A percentile compares a stretch with the other conserved stretches of the same genome.
Evolutionary conservation across 495 filamentous ascomycete genomes (phyloP).

Genomic region (Podospora fimiseda): DNA sequence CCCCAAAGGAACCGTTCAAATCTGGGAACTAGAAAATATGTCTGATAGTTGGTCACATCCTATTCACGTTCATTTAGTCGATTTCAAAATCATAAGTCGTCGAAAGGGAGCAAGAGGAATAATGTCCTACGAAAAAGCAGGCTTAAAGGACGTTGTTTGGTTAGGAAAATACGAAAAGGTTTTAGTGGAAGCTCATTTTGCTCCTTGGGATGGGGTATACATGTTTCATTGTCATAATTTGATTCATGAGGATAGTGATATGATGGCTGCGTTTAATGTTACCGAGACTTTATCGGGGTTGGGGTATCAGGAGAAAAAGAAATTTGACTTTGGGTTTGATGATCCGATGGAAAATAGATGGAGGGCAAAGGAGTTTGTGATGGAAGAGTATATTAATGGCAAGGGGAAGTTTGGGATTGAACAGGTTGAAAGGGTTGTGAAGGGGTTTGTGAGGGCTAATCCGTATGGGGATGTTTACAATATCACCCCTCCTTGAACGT

Average conservation of each 20-base stretch:
- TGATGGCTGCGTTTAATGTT: constrained; percentile 54
- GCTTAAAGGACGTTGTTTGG: constrained; percentile 45
- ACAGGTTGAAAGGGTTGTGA: not conserved
- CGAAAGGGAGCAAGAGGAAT: constrained; percentile 29
- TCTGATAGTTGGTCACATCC: constrained; percentile 42
- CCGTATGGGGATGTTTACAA: no score
- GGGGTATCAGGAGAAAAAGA: constrained; percentile 35
- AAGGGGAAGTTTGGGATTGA: not conserved
- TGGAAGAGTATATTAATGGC: not conserved
- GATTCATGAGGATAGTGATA: constrained; percentile 51
- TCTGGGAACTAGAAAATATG: constrained; percentile 43
- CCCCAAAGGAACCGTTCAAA: constrained; percentile 36
- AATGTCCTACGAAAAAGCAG: constrained; percentile 40
- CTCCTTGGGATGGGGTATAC: constrained; percentile 46
- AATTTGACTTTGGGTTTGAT: constrained; percentile 21
- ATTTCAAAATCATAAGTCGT: constrained; percentile 44
- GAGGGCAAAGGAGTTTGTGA: constrained; percentile 8
- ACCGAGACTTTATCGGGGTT: constrained; percentile 29
- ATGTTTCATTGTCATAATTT: constrained; percentile 51
- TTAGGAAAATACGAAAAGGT: constrained; percentile 41
- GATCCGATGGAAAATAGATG: constrained; percentile 20
- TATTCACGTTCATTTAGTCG: constrained; percentile 53
- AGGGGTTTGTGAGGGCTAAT: no score
- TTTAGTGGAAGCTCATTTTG: constrained; percentile 39
- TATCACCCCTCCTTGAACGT: no score